Evolutionary conservation across 768 basidiomycete species (phyloP).

Genomic region (Ramaria rubella): DNA sequence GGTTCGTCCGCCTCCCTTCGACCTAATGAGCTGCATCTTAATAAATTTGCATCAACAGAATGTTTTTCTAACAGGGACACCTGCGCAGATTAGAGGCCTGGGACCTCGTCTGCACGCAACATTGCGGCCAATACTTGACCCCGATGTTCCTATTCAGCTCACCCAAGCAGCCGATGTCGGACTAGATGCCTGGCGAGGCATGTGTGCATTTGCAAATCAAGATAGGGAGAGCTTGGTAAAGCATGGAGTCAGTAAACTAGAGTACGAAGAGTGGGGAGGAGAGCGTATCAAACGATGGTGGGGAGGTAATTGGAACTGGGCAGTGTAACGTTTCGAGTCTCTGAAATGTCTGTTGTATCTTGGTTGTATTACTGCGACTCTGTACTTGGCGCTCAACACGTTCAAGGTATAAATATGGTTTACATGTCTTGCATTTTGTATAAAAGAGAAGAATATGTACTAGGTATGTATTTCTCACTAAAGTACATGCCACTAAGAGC

Average conservation of each 20-base stretch:
- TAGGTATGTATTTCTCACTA: conserved; percentile 5
- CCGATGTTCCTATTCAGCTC: conserved; percentile 67
- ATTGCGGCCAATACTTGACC: conserved; percentile 80
- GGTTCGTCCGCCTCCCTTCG: conserved; percentile 37
- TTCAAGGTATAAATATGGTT: not conserved
- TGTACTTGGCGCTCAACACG: not conserved
- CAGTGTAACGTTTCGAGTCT: conserved; percentile 11
- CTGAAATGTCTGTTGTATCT: not conserved
- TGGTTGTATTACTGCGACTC: not conserved
- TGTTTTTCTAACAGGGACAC: conserved; percentile 82
- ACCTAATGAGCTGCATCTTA: too few species aligned
- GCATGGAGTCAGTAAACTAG: conserved; percentile 61
- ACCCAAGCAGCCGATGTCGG: conserved; percentile 55
- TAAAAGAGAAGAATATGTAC: not conserved
- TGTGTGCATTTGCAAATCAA: conserved; percentile 58
- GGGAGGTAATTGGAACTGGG: conserved; percentile 82
- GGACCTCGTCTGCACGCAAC: conserved; percentile 57
- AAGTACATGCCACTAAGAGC: not conserved
- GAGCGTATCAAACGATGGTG: conserved; percentile 87
- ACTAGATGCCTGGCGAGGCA: conserved; percentile 86
- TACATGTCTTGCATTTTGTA: not conserved
- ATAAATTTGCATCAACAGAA: conserved; percentile 43
- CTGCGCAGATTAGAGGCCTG: conserved; percentile 69
- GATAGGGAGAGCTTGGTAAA: conserved; percentile 44
- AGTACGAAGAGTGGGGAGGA: conserved; percentile 87